Conservation (phyloP, 345 rosid genomes). For the Cardamine occulta region DNA sequence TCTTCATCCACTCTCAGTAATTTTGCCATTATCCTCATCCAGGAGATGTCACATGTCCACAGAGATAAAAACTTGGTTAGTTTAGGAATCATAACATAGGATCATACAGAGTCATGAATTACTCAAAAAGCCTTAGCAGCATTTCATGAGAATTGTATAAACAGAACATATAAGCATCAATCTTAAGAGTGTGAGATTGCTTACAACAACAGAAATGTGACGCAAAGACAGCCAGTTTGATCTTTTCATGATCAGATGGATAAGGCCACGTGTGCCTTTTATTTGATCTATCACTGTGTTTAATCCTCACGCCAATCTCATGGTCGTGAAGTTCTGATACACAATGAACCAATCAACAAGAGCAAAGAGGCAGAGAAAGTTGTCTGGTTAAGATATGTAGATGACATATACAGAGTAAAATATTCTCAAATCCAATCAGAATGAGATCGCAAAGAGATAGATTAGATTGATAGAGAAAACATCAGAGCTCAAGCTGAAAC, state of each 20-base stretch:
- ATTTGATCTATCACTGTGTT: conserved; percentile 34
- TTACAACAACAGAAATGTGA: conserved; percentile 12
- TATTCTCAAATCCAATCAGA: neutral
- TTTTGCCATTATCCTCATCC: neutral
- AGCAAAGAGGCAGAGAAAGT: neutral
- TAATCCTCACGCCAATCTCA: conserved; percentile 40
- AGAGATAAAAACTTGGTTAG: conserved; percentile 18
- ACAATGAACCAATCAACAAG: conserved; percentile 17
- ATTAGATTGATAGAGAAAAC: conserved; percentile 4
- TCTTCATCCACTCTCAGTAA: neutral
- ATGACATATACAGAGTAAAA: neutral
- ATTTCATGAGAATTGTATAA: neutral
- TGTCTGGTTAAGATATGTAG: neutral
- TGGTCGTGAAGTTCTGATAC: conserved; percentile 46
- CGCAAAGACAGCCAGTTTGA: conserved; percentile 27
- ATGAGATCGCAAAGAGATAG: neutral
- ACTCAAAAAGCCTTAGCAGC: neutral
- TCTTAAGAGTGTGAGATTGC: neutral
- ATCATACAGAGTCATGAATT: neutral
- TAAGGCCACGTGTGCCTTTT: neutral
- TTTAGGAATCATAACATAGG: neutral
- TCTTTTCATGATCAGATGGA: conserved; percentile 40
- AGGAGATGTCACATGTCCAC: conserved; percentile 3
- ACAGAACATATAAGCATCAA: conserved; percentile 11
- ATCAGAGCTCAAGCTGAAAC: neutral